Percentiles rank a stretch among this genome's conserved stretches.
phyloP scores from a whole-genome alignment of 139 green algal species.

The Chlorella sp. region DNA sequence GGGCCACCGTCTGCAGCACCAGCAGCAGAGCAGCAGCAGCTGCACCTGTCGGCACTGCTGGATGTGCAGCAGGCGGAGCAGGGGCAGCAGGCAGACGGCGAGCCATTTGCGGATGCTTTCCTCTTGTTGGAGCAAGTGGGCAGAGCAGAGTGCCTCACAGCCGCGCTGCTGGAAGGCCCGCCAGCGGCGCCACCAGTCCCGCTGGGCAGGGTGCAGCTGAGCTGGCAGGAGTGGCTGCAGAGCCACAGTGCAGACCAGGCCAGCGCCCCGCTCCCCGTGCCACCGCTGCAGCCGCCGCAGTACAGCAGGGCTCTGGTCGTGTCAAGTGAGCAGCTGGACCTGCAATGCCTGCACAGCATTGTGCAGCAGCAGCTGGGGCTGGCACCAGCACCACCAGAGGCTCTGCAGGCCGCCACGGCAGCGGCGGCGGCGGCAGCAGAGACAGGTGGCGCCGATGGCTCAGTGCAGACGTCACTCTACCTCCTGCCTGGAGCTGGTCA shows the following conservation, averaged over 20 bases:
- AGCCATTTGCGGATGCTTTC: neutral
- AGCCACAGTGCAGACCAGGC: neutral
- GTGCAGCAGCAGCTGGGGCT: conserved; percentile 11
- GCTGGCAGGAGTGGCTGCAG: conserved; percentile 10
- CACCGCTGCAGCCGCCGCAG: neutral
- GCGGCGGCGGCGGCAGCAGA: neutral
- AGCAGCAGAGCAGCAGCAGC: neutral
- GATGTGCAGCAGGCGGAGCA: neutral
- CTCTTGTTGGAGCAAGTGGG: neutral
- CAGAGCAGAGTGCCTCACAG: neutral
- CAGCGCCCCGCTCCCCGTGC: neutral
- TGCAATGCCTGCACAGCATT: neutral
- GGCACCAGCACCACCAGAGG: neutral
- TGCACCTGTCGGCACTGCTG: neutral
- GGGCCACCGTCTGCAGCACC: neutral
- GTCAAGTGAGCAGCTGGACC: neutral
- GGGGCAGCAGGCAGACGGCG: neutral
- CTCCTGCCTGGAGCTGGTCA: neutral
- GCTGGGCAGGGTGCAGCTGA: conserved; percentile 10
- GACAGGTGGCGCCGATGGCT: neutral
- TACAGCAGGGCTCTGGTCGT: conserved; percentile 13
- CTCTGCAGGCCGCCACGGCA: too few relatives aligned
- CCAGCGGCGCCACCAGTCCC: neutral
- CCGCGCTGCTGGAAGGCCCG: neutral
- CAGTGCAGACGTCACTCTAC: neutral